These are phyloP conservation scores for Golubevia pallescens DNA, from an alignment of 1,284 basidiomycete genomes.

Conservation along the genomic window DNA sequence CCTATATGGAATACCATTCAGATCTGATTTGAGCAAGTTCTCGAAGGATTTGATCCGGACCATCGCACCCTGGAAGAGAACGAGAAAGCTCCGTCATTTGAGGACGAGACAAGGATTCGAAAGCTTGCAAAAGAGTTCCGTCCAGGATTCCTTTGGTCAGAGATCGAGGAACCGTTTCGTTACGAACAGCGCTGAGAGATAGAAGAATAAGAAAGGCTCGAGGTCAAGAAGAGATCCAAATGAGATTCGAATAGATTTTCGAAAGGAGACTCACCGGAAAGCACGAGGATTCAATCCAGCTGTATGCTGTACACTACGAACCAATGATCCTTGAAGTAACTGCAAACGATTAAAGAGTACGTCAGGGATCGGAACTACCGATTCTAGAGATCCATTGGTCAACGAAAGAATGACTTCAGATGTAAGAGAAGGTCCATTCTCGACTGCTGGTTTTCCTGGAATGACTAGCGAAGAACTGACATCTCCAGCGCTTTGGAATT, in stretches of 20 bases:
- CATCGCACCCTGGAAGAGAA: neutral
- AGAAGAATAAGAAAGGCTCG: too few species aligned
- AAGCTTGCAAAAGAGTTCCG: too few species aligned
- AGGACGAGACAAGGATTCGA: neutral
- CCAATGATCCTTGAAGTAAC: slow-evolving; percentile 49
- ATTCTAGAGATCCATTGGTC: slow-evolving; percentile 42
- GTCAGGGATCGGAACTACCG: slow-evolving; percentile 31
- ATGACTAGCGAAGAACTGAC: slow-evolving; percentile 7
- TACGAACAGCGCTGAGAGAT: too few species aligned
- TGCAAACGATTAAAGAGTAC: slow-evolving; percentile 30
- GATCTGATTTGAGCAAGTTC: neutral
- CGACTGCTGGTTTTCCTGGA: too few species aligned
- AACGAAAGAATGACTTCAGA: slow-evolving; percentile 10
- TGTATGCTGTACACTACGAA: slow-evolving; percentile 42
- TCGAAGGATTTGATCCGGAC: neutral
- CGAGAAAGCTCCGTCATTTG: neutral
- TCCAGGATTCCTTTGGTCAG: too few species aligned
- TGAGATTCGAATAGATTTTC: too few species aligned
- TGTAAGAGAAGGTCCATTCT: neutral
- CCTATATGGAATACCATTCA: neutral
- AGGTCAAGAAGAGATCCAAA: too few species aligned
- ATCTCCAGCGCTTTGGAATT: slow-evolving; percentile 29
- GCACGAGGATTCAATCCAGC: slow-evolving; percentile 53
- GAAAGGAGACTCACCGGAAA: slow-evolving; percentile 30
- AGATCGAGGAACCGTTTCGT: too few species aligned